A percentile compares a stretch with the other conserved stretches of the same genome.
phyloP scores from a whole-genome alignment of 2,329 filamentous ascomycete species.

The Aphanoascus verrucosus region DNA sequence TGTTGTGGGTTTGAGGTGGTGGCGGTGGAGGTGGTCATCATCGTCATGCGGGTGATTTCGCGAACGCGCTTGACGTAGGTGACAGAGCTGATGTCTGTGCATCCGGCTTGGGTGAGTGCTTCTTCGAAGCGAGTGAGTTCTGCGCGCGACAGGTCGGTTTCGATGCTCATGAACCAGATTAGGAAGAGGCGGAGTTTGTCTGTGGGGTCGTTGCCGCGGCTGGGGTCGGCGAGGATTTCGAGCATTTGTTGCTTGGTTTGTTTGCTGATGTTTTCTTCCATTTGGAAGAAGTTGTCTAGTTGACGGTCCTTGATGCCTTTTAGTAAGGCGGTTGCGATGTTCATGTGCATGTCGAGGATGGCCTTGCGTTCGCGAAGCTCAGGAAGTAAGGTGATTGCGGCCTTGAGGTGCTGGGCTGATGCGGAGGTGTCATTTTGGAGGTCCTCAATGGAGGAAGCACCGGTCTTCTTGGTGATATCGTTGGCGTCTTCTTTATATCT shows the following conservation, averaged over 20 bases:
- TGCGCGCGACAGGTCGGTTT: slow-evolving; percentile 69
- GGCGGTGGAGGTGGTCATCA: slow-evolving; percentile 73
- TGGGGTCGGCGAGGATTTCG: slow-evolving; percentile 68
- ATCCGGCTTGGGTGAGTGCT: slow-evolving; percentile 61
- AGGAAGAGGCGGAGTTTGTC: slow-evolving; percentile 93
- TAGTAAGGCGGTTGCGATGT: slow-evolving; percentile 70
- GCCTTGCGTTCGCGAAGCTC: slow-evolving; percentile 87
- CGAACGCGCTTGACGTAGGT: slow-evolving; percentile 84
- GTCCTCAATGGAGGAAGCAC: slow-evolving; percentile 84
- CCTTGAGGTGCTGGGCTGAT: slow-evolving; percentile 88
- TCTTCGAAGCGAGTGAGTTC: slow-evolving; percentile 84
- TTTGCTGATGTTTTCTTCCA: slow-evolving; percentile 87
- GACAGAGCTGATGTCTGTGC: slow-evolving; percentile 62
- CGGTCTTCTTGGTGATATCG: slow-evolving; percentile 90
- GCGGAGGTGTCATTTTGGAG: slow-evolving; percentile 79
- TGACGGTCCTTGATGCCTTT: slow-evolving; percentile 89
- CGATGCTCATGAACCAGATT: slow-evolving; percentile 93
- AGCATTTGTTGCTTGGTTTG: slow-evolving; percentile 82
- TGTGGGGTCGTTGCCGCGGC: slow-evolving; percentile 70
- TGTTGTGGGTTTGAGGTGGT: slow-evolving; percentile 43
- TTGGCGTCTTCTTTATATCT: slow-evolving; percentile 92
- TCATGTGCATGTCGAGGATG: slow-evolving; percentile 98
- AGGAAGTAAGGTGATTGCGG: slow-evolving; percentile 83
- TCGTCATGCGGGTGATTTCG: slow-evolving; percentile 94
- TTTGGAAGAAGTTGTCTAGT: slow-evolving; percentile 88